Evolutionary conservation across 768 basidiomycete species (phyloP).

Genomic region (Russula dissimulans): DNA sequence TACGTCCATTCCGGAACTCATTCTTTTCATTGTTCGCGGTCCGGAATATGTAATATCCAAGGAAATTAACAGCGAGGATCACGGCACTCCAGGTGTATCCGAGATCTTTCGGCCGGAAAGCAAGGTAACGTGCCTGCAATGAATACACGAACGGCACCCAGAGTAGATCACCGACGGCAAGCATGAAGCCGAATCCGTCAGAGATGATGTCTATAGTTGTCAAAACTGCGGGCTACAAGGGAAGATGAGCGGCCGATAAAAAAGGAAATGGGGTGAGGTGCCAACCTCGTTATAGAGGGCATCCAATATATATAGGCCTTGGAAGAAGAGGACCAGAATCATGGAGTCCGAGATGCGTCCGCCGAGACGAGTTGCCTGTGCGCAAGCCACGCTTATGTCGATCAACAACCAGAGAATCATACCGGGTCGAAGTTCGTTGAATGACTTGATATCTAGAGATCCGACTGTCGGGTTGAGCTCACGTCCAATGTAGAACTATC

Average conservation of each 20-base stretch:
- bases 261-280: not conserved
- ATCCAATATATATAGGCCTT: conserved; percentile 81
- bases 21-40: conserved; percentile 89
- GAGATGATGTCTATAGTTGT: conserved; percentile 97
- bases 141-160: conserved; percentile 96
- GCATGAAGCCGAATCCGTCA: conserved; percentile 99
- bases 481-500: conserved; percentile 87
- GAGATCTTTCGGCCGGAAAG: conserved; percentile 77
- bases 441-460: conserved; percentile 62
- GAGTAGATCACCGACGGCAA: conserved; percentile 80
- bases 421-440: conserved; percentile 82
- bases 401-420: conserved; percentile 88
- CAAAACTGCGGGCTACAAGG: conserved; percentile 67
- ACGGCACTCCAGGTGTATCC: conserved; percentile 45
- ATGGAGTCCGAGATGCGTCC: conserved; percentile 78
- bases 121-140: conserved; percentile 90
- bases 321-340: conserved; percentile 82
- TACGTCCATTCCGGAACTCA: conserved; percentile 85
- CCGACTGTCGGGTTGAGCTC: conserved; percentile 86
- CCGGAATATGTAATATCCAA: conserved; percentile 91
- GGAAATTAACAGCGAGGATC: conserved; percentile 54
- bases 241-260: not conserved
- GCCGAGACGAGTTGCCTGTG: conserved; percentile 79
- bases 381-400: conserved; percentile 85
- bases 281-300: conserved; percentile 82